These are phyloP conservation scores for Penicillium sp. DNA, from an alignment of 2,329 filamentous ascomycete species.

Conservation along the genomic window DNA sequence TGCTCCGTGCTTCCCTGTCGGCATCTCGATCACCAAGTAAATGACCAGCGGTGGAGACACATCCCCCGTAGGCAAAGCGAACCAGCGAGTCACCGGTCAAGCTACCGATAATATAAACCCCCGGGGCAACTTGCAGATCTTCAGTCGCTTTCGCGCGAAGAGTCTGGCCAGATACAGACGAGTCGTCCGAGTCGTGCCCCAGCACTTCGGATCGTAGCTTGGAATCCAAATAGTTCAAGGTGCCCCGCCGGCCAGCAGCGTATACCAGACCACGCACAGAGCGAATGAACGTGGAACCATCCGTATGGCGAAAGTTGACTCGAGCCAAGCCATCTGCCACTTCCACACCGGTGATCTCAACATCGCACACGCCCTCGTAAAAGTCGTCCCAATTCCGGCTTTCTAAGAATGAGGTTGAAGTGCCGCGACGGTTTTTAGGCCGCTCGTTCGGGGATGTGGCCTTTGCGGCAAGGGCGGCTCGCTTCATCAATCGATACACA, in stretches of 20 bases:
- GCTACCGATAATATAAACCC: conserved; percentile 56
- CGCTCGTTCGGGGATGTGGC: conserved; percentile 17
- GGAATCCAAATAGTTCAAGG: conserved; percentile 49
- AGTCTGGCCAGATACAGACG: conserved; percentile 50
- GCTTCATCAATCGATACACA: conserved; percentile 58
- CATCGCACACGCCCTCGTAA: conserved; percentile 56
- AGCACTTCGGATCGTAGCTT: conserved; percentile 48
- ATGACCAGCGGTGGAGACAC: conserved; percentile 53
- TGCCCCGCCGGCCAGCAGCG: conserved; percentile 54
- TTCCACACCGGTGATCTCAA: conserved; percentile 43
- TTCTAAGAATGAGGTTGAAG: conserved; percentile 45
- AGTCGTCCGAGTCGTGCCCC: conserved; percentile 16
- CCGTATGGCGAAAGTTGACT: conserved; percentile 43
- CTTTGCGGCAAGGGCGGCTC: conserved; percentile 36
- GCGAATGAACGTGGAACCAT: conserved; percentile 44
- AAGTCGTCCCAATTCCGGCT: conserved; percentile 48
- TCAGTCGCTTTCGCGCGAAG: conserved; percentile 51
- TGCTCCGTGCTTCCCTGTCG: conserved; percentile 15
- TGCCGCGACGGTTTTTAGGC: conserved; percentile 29
- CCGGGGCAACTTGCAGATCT: conserved; percentile 50
- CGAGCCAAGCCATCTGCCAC: conserved; percentile 28
- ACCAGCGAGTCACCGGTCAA: conserved; percentile 59
- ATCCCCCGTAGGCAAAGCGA: conserved; percentile 56
- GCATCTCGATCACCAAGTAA: conserved; percentile 37
- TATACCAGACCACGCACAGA: conserved; percentile 51